A percentile compares a stretch with the other conserved stretches of the same genome.
phyloP scores from a whole-genome alignment of 2,329 filamentous ascomycete species.

The Aspergillus awamori region DNA sequence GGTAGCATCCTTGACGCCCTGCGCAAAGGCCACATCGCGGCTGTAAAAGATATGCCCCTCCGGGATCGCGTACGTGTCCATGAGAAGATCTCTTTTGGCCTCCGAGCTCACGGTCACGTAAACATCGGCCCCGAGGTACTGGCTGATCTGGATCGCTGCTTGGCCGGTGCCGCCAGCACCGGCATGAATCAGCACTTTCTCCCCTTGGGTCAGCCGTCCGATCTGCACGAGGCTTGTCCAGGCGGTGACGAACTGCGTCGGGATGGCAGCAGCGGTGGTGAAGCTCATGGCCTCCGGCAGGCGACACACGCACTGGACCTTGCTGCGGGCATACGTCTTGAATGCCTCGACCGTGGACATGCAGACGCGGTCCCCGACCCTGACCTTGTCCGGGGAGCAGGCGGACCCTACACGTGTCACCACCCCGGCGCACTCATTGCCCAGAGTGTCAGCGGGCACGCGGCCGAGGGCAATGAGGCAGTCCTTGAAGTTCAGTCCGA shows the following conservation, averaged over 20 bases:
- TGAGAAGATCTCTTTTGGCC: neutral
- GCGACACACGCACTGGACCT: neutral
- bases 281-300: neutral
- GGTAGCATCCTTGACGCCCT: neutral
- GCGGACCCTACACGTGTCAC: neutral
- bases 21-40: neutral
- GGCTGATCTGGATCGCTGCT: neutral
- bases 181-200: neutral
- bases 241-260: neutral
- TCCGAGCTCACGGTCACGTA: neutral
- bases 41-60: neutral
- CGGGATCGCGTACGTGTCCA: neutral
- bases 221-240: neutral
- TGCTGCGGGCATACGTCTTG: conserved; percentile 1
- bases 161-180: neutral
- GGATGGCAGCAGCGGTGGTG: neutral
- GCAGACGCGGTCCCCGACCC: conserved; percentile 1
- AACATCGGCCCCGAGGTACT: neutral
- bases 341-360: neutral
- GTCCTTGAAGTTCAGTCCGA: conserved; percentile 3
- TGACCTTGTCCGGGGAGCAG: neutral
- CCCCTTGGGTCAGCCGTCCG: neutral
- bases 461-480: conserved; percentile 1
- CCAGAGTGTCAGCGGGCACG: neutral
- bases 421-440: neutral